phyloP scores from a whole-genome alignment of 1,284 basidiomycete species.

The Ganoderma lingzhi region DNA sequence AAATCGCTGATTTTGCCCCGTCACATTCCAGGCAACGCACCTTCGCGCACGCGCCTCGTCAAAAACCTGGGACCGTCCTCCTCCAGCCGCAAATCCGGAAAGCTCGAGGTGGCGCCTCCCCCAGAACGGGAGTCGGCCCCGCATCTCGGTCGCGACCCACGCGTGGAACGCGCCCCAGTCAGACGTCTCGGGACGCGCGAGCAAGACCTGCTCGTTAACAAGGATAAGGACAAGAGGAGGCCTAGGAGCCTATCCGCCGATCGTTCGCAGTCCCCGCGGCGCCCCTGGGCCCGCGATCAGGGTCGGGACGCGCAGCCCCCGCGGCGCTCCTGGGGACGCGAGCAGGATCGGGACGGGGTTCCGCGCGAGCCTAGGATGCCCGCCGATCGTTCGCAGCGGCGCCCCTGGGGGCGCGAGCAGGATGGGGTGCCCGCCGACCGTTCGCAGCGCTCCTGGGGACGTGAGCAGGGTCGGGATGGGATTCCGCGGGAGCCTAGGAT shows the following conservation, averaged over 20 bases:
- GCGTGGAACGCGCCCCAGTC: neutral
- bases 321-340: too few species aligned
- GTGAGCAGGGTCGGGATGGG: too few species aligned
- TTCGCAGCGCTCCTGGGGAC: too few species aligned
- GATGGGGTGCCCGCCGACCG: neutral
- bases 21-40: constrained; percentile 1
- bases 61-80: constrained; percentile 45
- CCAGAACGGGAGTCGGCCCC: constrained; percentile 23
- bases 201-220: constrained; percentile 7
- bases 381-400: neutral
- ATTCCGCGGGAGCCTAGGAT: too few species aligned
- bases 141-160: constrained; percentile 17
- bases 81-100: constrained; percentile 27
- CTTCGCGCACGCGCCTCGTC: constrained; percentile 48
- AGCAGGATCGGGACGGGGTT: too few species aligned
- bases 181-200: constrained; percentile 12
- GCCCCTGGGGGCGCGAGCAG: neutral
- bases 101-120: constrained; percentile 43
- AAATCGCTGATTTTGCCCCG: neutral
- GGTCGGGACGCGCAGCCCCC: too few species aligned
- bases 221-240: neutral
- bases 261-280: too few species aligned
- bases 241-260: neutral
- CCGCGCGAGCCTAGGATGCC: too few species aligned
- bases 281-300: too few species aligned